These are phyloP conservation scores for Ustilaginoidea virens DNA, from an alignment of 2,329 filamentous ascomycete species.

Conservation along the genomic window DNA sequence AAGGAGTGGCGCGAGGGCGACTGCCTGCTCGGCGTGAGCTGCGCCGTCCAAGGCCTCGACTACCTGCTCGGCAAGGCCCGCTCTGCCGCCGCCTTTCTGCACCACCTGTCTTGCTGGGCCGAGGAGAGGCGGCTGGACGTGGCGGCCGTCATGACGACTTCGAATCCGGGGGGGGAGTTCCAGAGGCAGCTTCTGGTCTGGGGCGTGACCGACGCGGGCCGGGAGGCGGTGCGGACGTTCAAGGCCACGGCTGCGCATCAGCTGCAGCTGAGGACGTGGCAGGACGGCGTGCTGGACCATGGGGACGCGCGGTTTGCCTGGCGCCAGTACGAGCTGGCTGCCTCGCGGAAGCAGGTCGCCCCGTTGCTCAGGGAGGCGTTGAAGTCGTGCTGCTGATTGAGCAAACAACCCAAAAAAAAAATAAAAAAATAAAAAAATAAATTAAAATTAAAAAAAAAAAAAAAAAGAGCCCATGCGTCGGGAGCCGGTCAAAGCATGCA, in stretches of 20 bases:
- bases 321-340: conserved; percentile 46
- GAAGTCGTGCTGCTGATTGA: conserved; percentile 10
- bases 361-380: conserved; percentile 47
- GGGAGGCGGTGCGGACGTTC: conserved; percentile 39
- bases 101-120: conserved; percentile 35
- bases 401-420: too few species aligned
- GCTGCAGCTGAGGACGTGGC: conserved; percentile 42
- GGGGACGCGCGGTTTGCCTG: conserved; percentile 43
- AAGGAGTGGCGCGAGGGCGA: conserved; percentile 55
- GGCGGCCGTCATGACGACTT: conserved; percentile 55
- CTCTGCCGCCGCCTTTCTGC: conserved; percentile 27
- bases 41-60: conserved; percentile 44
- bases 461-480: too few species aligned
- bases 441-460: too few species aligned
- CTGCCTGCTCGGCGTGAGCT: conserved; percentile 49
- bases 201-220: conserved; percentile 36
- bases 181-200: conserved; percentile 53
- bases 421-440: too few species aligned
- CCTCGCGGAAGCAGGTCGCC: conserved; percentile 55
- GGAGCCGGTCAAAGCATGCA: too few species aligned
- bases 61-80: conserved; percentile 42
- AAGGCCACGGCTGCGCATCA: conserved; percentile 23
- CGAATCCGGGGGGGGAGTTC: conserved; percentile 37
- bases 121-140: conserved; percentile 45
- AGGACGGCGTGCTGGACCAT: conserved; percentile 28